Conservation (phyloP, 768 basidiomycete species). For the Zangia roseola region DNA sequence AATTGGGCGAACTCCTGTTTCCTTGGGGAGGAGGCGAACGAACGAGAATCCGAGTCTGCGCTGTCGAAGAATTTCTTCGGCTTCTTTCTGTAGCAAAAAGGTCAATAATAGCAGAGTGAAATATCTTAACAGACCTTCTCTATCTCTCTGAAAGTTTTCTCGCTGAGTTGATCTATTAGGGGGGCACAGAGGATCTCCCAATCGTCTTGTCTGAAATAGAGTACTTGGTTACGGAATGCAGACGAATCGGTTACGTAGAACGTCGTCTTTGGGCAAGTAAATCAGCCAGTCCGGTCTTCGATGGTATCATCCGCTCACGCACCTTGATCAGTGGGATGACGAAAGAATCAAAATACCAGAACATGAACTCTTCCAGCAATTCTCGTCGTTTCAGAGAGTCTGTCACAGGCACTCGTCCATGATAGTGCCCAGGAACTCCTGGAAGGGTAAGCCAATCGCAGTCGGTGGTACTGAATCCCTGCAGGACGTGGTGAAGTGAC, state of each 20-base stretch:
- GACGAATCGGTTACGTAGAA: constrained; percentile 95
- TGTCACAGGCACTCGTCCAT: constrained; percentile 54
- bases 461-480: constrained; percentile 69
- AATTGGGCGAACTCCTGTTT: constrained; percentile 91
- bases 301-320: constrained; percentile 15
- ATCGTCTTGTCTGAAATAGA: constrained; percentile 94
- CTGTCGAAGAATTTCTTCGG: constrained; percentile 63
- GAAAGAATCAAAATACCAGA: constrained; percentile 92
- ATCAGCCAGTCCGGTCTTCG: not conserved
- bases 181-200: constrained; percentile 86
- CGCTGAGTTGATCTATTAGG: constrained; percentile 69
- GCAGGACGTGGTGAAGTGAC: constrained; percentile 72
- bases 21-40: constrained; percentile 89
- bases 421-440: constrained; percentile 33
- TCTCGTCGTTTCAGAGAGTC: constrained; percentile 79
- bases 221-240: constrained; percentile 73
- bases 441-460: constrained; percentile 77
- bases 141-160: constrained; percentile 69
- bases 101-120: not conserved
- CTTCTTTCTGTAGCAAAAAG: constrained; percentile 50
- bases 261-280: constrained; percentile 55
- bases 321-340: constrained; percentile 78
- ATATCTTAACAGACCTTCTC: constrained; percentile 47
- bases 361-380: constrained; percentile 84
- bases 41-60: constrained; percentile 81